phyloP scores from a whole-genome alignment of 2,329 filamentous ascomycete species.

The Claviceps arundinis region DNA sequence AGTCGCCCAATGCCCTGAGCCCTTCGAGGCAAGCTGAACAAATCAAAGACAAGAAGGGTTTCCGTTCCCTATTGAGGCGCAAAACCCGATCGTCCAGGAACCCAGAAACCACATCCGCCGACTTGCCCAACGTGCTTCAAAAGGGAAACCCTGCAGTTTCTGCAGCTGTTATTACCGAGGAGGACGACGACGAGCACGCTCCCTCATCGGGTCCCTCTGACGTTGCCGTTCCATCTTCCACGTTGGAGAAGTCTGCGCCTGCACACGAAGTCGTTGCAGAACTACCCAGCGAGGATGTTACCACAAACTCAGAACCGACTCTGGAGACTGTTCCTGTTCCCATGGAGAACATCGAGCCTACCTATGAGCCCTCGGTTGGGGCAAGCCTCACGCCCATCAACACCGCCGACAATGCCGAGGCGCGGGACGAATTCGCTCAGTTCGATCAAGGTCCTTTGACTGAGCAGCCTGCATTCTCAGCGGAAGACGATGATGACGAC shows the following conservation, averaged over 20 bases:
- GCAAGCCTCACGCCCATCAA: conserved; percentile 45
- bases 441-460: conserved; percentile 84
- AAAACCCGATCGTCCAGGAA: conserved; percentile 47
- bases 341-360: conserved; percentile 9
- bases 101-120: conserved; percentile 38
- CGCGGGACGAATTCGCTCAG: conserved; percentile 45
- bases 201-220: neutral
- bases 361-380: conserved; percentile 7
- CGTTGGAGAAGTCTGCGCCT: neutral
- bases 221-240: neutral
- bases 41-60: conserved; percentile 31
- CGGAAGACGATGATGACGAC: conserved; percentile 39
- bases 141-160: conserved; percentile 19
- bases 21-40: conserved; percentile 34
- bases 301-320: neutral
- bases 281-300: neutral
- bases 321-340: neutral
- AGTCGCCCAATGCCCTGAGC: conserved; percentile 9
- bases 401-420: conserved; percentile 43
- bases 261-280: neutral
- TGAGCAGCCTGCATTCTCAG: conserved; percentile 76
- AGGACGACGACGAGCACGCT: neutral
- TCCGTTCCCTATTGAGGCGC: conserved; percentile 53
- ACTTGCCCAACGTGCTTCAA: conserved; percentile 38
- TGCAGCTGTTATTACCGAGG: neutral